Conservation (phyloP, 1,284 basidiomycete species). For the Uromyces viciae-fabae region DNA sequence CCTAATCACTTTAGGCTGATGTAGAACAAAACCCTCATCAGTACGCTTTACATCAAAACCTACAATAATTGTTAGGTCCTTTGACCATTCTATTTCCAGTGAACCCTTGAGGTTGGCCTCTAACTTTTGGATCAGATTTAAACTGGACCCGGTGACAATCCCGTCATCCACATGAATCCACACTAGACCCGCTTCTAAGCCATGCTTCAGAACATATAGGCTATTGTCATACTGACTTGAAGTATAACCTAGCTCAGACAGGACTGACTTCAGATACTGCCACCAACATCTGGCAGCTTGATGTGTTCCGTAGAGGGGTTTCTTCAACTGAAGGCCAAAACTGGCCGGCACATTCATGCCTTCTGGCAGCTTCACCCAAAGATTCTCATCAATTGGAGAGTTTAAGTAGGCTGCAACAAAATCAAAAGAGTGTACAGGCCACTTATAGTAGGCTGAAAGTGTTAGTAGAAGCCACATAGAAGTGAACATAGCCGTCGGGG, state of each 20-base stretch:
- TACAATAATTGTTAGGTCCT: not conserved
- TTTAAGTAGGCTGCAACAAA: not conserved
- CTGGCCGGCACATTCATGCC: not conserved
- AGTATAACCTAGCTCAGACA: not conserved
- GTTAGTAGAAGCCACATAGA: not conserved
- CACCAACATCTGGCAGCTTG: slow-evolving; percentile 1
- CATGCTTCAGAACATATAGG: not conserved
- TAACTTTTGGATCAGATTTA: not conserved
- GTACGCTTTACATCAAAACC: not conserved
- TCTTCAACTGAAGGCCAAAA: not conserved
- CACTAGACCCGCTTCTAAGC: not conserved
- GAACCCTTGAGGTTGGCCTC: not conserved
- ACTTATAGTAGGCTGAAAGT: not conserved
- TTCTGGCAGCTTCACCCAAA: not conserved
- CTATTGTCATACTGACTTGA: not conserved
- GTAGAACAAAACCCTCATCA: not conserved
- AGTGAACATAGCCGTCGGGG: not conserved
- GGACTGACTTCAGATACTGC: not conserved
- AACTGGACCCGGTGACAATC: not conserved
- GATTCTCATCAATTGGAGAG: not conserved
- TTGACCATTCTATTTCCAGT: not conserved
- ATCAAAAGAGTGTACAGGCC: not conserved
- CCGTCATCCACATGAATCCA: slow-evolving; percentile 15
- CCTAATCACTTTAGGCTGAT: not conserved
- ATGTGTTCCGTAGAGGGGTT: not conserved